Conservation (phyloP, 73 alveolate genomes). For the Urostyla sp. region DNA sequence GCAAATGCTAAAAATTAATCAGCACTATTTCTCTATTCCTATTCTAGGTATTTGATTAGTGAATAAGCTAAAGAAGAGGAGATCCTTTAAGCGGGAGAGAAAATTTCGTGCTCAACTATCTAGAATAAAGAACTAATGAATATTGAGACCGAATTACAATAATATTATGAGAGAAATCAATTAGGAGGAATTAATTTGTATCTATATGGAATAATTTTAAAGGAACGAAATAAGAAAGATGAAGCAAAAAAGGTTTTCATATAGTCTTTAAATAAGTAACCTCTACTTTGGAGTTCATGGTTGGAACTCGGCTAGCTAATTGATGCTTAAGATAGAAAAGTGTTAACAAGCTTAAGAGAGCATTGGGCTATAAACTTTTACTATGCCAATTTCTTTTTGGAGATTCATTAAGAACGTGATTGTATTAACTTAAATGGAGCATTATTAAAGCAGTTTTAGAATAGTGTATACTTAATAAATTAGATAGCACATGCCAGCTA, state of each 20-base stretch:
- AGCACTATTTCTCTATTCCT: constrained; percentile 92
- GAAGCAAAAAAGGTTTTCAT: constrained; percentile 91
- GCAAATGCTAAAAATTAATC: constrained; percentile 84
- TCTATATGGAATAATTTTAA: constrained; percentile 93
- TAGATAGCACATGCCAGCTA: constrained; percentile 90
- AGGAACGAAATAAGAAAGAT: constrained; percentile 85
- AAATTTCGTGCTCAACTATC: constrained; percentile 65
- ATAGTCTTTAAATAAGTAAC: constrained; percentile 88
- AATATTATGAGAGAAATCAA: constrained; percentile 48
- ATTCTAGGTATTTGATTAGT: constrained; percentile 81
- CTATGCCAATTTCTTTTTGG: constrained; percentile 88
- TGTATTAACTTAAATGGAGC: constrained; percentile 83
- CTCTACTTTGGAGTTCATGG: constrained; percentile 99
- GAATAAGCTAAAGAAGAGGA: constrained; percentile 95
- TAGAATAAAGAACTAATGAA: constrained; percentile 67
- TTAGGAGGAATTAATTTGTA: constrained; percentile 78
- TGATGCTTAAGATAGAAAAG: constrained; percentile 69
- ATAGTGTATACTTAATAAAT: constrained; percentile 83
- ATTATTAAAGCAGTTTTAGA: constrained; percentile 79
- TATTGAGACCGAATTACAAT: constrained; percentile 71
- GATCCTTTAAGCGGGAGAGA: constrained; percentile 82
- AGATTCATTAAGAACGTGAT: constrained; percentile 88
- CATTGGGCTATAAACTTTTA: constrained; percentile 97
- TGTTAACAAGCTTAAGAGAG: constrained; percentile 75
- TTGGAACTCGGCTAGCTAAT: constrained; percentile 88